Evolutionary conservation across 2,329 filamentous ascomycete genomes (phyloP), one percentile per base, ranked within the genome.

Genomic region (Penicillium sp.): DNA sequence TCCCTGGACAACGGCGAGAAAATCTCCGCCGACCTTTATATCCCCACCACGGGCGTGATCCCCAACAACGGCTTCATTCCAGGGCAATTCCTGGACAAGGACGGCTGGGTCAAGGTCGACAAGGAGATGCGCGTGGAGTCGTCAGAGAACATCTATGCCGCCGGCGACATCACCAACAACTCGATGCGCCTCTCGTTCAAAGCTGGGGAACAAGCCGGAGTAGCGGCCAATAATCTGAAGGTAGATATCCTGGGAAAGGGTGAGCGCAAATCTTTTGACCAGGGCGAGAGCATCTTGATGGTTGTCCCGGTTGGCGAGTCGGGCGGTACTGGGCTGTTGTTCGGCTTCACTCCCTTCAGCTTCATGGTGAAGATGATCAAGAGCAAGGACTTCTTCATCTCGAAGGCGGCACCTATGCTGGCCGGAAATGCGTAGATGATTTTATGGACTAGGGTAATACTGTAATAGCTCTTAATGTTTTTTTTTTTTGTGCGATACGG

Each of bases 11-110:
- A 79, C 51, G 80, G 80, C 38, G 69, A 75, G 41, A 71, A 65
- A 2, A 57, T 80, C 35, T 70, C 71, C 1, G 73, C 76, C 2
- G 81, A 84, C 57, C 54, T 81, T 22, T 83, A 79, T 61, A 76
- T 84, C 49, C 74, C 76, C 3, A 79, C 78, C 0, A 74, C 74
- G 13, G 81, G 81, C 25, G 76, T 76, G 11, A 61, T 67, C 7
- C 81, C 81, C 0, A 83, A 81, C 65, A 79, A 75, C 18, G 70
- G 68, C 8, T 84, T 76, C 63, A 67, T 85, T 1, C 79, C 81
- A 0, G 46, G 61, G 4, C 61, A 70, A 6, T 74, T 81, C 36
- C 71, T 84, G 3, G 69, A 75, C 52, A 64, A 68, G 0, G 54
- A 63, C n/a, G 77, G 77, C 13, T 79, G 77, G 64, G 75, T 85